Conservation (phyloP, 108 stramenopile genomes). For the Licmophora abbreviata region DNA sequence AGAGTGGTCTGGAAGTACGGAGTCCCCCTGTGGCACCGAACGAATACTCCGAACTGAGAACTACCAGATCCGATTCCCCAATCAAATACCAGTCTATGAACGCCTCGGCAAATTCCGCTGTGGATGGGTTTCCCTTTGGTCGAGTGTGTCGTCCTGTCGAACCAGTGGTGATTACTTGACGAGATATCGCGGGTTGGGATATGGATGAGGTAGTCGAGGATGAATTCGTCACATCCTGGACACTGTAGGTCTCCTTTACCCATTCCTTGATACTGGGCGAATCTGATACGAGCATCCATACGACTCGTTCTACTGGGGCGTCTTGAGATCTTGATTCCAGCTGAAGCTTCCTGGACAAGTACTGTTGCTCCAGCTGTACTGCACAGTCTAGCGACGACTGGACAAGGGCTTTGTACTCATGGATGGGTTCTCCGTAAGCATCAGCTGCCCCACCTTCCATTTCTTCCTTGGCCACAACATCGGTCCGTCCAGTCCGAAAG, state of each 20-base stretch:
- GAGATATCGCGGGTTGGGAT: too few relatives aligned
- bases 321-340: too few relatives aligned
- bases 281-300: conserved; percentile 9
- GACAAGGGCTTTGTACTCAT: too few relatives aligned
- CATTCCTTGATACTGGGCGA: neutral
- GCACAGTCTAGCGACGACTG: too few relatives aligned
- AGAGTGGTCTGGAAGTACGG: neutral
- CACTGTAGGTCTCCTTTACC: neutral
- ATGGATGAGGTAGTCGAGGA: too few relatives aligned
- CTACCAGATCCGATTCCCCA: conserved; percentile 18
- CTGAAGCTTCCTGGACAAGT: too few relatives aligned
- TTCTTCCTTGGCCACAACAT: neutral
- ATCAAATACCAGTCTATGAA: conserved; percentile 22
- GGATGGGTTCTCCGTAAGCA: too few relatives aligned
- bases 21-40: conserved; percentile 4
- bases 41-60: neutral
- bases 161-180: too few relatives aligned
- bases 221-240: too few relatives aligned
- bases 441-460: neutral
- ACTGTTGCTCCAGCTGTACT: conserved; percentile 7
- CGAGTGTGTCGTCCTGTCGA: conserved; percentile 11
- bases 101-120: conserved; percentile 17
- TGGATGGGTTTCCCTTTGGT: conserved; percentile 4
- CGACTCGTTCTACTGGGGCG: too few relatives aligned
- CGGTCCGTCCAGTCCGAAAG: neutral